Evolutionary conservation across 108 stramenopile species (phyloP).

Genomic region (Fragilaria crotonensis): DNA sequence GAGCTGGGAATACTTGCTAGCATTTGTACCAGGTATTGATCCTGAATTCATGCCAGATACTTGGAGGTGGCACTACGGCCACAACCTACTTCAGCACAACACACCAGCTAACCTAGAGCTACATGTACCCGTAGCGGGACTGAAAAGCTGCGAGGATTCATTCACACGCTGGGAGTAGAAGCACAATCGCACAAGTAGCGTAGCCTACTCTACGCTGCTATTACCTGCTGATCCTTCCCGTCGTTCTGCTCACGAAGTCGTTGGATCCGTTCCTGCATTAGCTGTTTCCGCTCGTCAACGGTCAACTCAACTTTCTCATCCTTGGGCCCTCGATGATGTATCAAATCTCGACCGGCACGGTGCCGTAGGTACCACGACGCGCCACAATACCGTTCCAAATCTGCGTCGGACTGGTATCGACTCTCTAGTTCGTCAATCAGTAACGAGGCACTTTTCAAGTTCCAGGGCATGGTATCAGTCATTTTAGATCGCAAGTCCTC

Average conservation of each 20-base stretch:
- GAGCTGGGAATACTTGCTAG: no score
- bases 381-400: no score
- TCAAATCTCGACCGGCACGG: conserved; percentile 16
- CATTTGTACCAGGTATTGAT: no score
- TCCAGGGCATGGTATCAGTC: conserved; percentile 20
- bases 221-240: not conserved
- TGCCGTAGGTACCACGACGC: conserved; percentile 82
- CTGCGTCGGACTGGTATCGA: conserved; percentile 44
- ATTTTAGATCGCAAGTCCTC: conserved; percentile 65
- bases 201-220: not conserved
- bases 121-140: no score
- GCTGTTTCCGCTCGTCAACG: conserved; percentile 15
- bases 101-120: no score
- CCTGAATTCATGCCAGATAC: no score
- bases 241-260: not conserved
- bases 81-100: no score
- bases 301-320: not conserved
- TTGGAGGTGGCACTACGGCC: no score
- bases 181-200: no score
- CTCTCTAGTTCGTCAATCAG: conserved; percentile 44
- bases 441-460: conserved; percentile 34
- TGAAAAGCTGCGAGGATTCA: no score
- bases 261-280: conserved; percentile 18
- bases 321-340: not conserved
- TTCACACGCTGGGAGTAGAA: no score